phyloP scores from a whole-genome alignment of 176 grass and related monocot genomes.

The Raddia guianensis region DNA sequence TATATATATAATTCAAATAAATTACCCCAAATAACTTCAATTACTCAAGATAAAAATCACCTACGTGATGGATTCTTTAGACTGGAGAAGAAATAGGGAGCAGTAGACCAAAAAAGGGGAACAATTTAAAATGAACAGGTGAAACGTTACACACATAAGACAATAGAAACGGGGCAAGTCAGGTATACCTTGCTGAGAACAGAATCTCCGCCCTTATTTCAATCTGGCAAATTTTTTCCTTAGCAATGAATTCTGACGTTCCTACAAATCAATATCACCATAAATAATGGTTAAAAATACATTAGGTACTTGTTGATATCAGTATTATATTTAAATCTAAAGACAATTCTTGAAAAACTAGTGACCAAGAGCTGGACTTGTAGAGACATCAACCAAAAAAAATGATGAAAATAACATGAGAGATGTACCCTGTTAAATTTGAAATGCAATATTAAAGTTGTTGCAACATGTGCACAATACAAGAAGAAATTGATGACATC shows the following conservation, averaged over 20 bases:
- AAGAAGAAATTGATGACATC: not conserved
- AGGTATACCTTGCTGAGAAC: constrained; percentile 18
- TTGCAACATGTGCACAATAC: not conserved
- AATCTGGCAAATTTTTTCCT: constrained; percentile 17
- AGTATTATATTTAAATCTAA: constrained; percentile 15
- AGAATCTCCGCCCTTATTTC: constrained; percentile 33
- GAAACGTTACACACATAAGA: not conserved
- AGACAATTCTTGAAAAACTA: not conserved
- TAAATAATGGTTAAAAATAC: not conserved
- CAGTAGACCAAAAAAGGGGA: not conserved
- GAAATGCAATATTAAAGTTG: not conserved
- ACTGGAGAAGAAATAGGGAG: not conserved
- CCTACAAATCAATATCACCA: constrained; percentile 31
- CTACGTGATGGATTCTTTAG: not conserved
- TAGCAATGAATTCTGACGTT: constrained; percentile 9
- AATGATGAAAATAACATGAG: not conserved
- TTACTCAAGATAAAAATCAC: not conserved
- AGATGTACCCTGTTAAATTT: constrained; percentile 12
- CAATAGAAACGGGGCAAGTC: not conserved
- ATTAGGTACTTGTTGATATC: not conserved
- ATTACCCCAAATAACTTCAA: not conserved
- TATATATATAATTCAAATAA: not conserved
- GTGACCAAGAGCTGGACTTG: not conserved
- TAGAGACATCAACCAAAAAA: not conserved
- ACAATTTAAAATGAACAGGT: constrained; percentile 10